A percentile compares a stretch with the other conserved stretches of the same genome.
Conservation (phyloP, 1,284 basidiomycete species). For the Schizophyllum commune region DNA sequence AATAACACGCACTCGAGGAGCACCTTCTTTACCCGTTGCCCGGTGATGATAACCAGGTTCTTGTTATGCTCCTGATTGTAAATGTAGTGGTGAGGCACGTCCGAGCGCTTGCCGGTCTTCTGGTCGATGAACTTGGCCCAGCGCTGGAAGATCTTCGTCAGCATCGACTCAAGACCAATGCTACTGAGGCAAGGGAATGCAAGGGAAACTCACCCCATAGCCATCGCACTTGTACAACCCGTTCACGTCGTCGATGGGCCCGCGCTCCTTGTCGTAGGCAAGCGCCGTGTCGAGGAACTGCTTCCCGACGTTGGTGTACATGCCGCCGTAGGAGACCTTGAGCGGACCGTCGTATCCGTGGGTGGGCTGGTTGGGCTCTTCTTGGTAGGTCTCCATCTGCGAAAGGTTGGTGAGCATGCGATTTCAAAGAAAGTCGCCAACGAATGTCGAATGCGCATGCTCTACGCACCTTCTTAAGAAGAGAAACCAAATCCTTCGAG, state of each 20-base stretch:
- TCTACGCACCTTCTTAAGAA: slow-evolving; percentile 32
- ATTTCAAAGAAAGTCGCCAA: too few species aligned
- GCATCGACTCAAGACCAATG: neutral
- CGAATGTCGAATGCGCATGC: too few species aligned
- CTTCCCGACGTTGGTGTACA: slow-evolving; percentile 28
- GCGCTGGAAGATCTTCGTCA: neutral
- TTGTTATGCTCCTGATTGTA: slow-evolving; percentile 40
- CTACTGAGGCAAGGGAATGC: neutral
- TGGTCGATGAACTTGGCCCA: slow-evolving; percentile 38
- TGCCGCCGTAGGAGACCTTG: slow-evolving; percentile 36
- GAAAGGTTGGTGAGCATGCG: neutral
- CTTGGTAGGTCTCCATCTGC: slow-evolving; percentile 46
- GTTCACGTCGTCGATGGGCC: slow-evolving; percentile 34
- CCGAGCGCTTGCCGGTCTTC: slow-evolving; percentile 47
- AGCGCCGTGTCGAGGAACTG: slow-evolving; percentile 39
- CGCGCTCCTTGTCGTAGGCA: slow-evolving; percentile 36
- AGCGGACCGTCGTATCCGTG: slow-evolving; percentile 51
- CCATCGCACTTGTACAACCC: slow-evolving; percentile 31
- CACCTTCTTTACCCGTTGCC: slow-evolving; percentile 36
- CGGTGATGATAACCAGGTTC: slow-evolving; percentile 33
- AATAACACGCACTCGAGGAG: slow-evolving; percentile 36
- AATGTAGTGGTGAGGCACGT: slow-evolving; percentile 48
- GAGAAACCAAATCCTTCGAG: slow-evolving; percentile 32
- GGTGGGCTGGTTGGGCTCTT: slow-evolving; percentile 21
- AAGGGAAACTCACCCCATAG: slow-evolving; percentile 29